phyloP scores from a whole-genome alignment of 176 grass and related monocot genomes.

The Triticum urartu region DNA sequence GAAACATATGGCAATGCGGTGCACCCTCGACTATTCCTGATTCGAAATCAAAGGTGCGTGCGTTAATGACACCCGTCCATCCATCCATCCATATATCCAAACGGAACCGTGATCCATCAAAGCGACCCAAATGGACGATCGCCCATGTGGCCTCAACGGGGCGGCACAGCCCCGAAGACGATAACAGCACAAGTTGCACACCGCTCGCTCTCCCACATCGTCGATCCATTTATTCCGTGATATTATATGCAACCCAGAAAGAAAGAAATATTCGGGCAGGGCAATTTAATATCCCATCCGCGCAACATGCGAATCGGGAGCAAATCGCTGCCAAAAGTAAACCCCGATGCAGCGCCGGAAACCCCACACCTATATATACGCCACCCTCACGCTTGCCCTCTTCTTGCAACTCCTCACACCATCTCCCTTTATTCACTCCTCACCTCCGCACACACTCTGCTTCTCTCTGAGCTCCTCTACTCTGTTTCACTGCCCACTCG shows the following conservation, averaged over 20 bases:
- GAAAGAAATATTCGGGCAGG: constrained; percentile 25
- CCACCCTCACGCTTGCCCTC: constrained; percentile 22
- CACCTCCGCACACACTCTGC: not conserved
- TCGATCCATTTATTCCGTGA: constrained; percentile 17
- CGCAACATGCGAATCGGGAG: constrained; percentile 31
- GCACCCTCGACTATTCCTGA: not conserved
- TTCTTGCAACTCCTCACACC: constrained; percentile 35
- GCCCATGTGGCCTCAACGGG: constrained; percentile 35
- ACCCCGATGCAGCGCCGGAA: not conserved
- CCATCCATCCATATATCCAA: constrained; percentile 12
- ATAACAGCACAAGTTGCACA: constrained; percentile 39
- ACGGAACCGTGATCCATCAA: not conserved
- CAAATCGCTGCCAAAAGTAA: not conserved
- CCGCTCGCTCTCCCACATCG: not conserved
- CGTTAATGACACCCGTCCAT: not conserved
- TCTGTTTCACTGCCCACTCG: not conserved
- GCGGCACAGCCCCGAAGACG: constrained; percentile 26
- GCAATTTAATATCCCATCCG: constrained; percentile 34
- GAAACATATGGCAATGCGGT: not conserved
- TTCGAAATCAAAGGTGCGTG: not conserved
- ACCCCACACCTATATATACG: constrained; percentile 46
- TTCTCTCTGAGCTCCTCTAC: not conserved
- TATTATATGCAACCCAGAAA: constrained; percentile 9
- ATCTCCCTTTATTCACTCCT: not conserved
- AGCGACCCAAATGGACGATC: not conserved